Evolutionary conservation across 2,329 filamentous ascomycete genomes (phyloP).

Genomic region (Fusarium pseudograminearum): DNA sequence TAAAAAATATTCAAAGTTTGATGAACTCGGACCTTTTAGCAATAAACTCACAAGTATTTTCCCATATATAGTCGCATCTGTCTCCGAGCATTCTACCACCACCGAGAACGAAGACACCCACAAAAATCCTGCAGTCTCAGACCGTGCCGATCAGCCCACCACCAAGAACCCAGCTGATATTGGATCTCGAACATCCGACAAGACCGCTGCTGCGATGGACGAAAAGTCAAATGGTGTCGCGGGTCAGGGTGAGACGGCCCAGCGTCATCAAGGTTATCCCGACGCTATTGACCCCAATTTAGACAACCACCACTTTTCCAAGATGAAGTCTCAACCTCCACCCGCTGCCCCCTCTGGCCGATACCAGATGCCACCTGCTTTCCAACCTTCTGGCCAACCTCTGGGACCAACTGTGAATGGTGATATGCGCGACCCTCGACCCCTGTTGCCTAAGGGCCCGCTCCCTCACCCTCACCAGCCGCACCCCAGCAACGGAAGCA

Average conservation of each 20-base stretch:
- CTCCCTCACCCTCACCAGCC: constrained; percentile 64
- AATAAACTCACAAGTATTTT: constrained; percentile 31
- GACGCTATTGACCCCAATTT: constrained; percentile 17
- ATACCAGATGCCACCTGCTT: constrained; percentile 60
- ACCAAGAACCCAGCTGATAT: constrained; percentile 21
- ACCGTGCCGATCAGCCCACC: constrained; percentile 44
- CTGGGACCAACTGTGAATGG: constrained; percentile 50
- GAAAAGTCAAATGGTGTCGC: constrained; percentile 37
- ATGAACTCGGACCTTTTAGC: not conserved
- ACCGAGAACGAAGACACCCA: constrained; percentile 30
- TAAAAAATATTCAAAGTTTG: not conserved
- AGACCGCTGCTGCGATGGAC: constrained; percentile 6
- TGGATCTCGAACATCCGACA: constrained; percentile 23
- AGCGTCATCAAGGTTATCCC: not conserved
- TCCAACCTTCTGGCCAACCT: constrained; percentile 54
- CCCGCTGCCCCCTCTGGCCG: constrained; percentile 51
- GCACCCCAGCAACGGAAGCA: constrained; percentile 66
- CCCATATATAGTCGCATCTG: constrained; percentile 25
- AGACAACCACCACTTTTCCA: constrained; percentile 34
- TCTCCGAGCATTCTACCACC: constrained; percentile 30
- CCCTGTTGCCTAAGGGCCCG: constrained; percentile 51
- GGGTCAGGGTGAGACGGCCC: constrained; percentile 23
- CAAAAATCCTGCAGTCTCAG: constrained; percentile 30
- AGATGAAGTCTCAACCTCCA: constrained; percentile 46
- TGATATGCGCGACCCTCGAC: constrained; percentile 51